Conservation (phyloP, 2,329 filamentous ascomycete species). For the Penicillium sp. region DNA sequence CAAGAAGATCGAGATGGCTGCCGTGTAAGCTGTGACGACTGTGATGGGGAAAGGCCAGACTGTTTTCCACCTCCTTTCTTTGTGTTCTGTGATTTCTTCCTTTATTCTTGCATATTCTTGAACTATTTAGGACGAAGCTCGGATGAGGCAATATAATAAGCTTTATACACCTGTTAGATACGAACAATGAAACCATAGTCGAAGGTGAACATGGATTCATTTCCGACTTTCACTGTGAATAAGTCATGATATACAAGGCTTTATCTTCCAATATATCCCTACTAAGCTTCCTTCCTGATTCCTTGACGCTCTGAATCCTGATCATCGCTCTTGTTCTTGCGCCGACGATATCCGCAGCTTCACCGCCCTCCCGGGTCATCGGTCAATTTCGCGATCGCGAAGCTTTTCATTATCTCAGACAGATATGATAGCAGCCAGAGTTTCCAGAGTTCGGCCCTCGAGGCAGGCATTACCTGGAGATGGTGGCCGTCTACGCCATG, state of each 20-base stretch:
- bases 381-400: not conserved
- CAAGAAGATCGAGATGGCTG: constrained; percentile 14
- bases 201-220: too few species aligned
- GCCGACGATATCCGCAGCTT: not conserved
- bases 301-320: too few species aligned
- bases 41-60: not conserved
- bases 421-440: not conserved
- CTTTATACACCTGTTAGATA: not conserved
- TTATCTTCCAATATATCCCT: too few species aligned
- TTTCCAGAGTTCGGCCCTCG: not conserved
- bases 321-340: not conserved
- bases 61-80: not conserved
- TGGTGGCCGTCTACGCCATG: not conserved
- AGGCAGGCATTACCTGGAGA: not conserved
- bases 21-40: not conserved
- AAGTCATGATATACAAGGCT: too few species aligned
- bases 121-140: not conserved
- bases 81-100: not conserved
- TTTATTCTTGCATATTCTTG: not conserved
- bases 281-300: too few species aligned
- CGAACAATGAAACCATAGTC: too few species aligned
- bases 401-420: not conserved
- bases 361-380: not conserved
- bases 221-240: too few species aligned
- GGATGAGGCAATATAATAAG: not conserved